Conservation (phyloP, 1,284 basidiomycete genomes). For the Boletus holoroseus region DNA sequence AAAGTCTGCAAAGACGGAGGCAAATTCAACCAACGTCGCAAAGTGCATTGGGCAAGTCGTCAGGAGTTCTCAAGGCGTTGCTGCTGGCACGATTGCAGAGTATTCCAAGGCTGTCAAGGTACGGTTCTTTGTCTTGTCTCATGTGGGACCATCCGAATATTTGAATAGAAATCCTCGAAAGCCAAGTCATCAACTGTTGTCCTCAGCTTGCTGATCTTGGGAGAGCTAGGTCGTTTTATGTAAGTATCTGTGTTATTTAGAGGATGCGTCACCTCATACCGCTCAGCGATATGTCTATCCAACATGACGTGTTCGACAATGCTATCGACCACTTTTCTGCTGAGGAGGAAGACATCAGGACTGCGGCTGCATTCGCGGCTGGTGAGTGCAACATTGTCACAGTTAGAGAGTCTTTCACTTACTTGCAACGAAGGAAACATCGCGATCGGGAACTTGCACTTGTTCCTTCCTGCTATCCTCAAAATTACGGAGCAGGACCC, state of each 20-base stretch:
- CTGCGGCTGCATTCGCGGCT: conserved; percentile 88
- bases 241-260: conserved; percentile 35
- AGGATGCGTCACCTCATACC: conserved; percentile 7
- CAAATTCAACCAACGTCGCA: conserved; percentile 66
- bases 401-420: conserved; percentile 6
- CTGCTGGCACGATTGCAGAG: conserved; percentile 75
- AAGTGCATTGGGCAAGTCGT: conserved; percentile 81
- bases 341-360: conserved; percentile 77
- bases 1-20: conserved; percentile 51
- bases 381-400: conserved; percentile 43
- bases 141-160: conserved; percentile 1
- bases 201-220: conserved; percentile 81
- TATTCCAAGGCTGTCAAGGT: conserved; percentile 78
- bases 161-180: conserved; percentile 53
- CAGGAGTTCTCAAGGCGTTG: conserved; percentile 58
- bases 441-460: conserved; percentile 82
- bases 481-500: conserved; percentile 73
- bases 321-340: conserved; percentile 71
- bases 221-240: conserved; percentile 87
- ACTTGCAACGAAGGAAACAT: conserved; percentile 68
- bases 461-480: conserved; percentile 83
- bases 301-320: conserved; percentile 68
- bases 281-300: conserved; percentile 73
- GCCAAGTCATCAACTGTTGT: conserved; percentile 62
- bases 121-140: conserved; percentile 3